Percentiles rank a stretch among this genome's conserved stretches.
These are phyloP conservation scores for Pseudocercospora cruenta DNA, from an alignment of 2,329 filamentous ascomycete species.

Conservation along the genomic window DNA sequence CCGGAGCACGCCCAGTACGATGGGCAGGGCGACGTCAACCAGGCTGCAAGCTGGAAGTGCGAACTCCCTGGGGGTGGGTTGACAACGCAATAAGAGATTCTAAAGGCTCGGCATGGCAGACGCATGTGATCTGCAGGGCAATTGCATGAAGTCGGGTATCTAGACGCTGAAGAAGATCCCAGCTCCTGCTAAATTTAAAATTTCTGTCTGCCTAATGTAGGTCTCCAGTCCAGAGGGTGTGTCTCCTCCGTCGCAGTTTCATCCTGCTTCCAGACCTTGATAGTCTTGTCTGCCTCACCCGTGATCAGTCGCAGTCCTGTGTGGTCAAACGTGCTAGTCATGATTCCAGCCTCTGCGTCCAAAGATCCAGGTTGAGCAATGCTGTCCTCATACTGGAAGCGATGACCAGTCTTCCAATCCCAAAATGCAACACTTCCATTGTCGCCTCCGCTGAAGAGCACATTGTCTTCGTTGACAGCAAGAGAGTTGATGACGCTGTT, in stretches of 20 bases:
- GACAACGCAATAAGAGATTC: background rate
- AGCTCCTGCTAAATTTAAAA: conserved; percentile 43
- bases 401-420: conserved; percentile 97
- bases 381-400: conserved; percentile 87
- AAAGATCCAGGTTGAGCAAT: conserved; percentile 91
- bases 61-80: conserved; percentile 7
- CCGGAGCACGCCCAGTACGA: conserved; percentile 38
- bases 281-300: conserved; percentile 96
- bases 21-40: conserved; percentile 35
- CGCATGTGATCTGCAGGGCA: background rate
- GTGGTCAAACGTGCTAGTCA: conserved; percentile 89
- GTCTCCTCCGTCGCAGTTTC: conserved; percentile 87
- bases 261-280: conserved; percentile 94
- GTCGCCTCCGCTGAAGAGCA: conserved; percentile 91
- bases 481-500: conserved; percentile 96
- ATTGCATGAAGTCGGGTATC: background rate
- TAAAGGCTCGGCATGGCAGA: background rate
- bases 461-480: conserved; percentile 90
- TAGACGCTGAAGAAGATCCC: background rate
- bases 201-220: conserved; percentile 75
- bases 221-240: conserved; percentile 91
- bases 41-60: conserved; percentile 38
- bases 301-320: conserved; percentile 88
- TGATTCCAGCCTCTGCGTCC: conserved; percentile 91
- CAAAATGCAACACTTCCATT: conserved; percentile 97